Evolutionary conservation across 257 asterid species (phyloP), one percentile per base, ranked within the genome.

Genomic region (Handroanthus guayacan): DNA sequence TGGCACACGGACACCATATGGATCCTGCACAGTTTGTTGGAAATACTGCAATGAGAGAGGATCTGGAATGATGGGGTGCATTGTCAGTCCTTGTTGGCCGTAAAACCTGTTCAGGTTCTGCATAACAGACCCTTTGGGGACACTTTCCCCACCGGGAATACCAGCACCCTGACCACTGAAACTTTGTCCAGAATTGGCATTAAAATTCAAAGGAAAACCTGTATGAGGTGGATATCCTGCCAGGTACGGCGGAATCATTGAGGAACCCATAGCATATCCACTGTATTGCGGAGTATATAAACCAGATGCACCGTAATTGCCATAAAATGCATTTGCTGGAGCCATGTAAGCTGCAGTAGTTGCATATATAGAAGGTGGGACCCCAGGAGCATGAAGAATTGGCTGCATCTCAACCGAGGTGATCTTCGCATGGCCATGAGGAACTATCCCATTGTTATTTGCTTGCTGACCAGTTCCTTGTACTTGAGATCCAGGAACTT

Each of bases 11-110:
- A 84, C 86, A 79, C 81, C 71, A 62, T 88, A 86, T 9, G 89
- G 83, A 81, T 89, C 90, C 78, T 84, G 94, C 81, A 82, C 34
- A 69, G 85, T 84, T 52, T 83, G 91, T 62, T 89, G 97, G 69
- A 89, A 84, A 82, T 89, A 93, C 81, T 83, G 98, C 86, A 93
- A 67, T 55, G 91, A 84, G 75, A 83, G 82, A 82, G 92, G 91
- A 82, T 89, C 94, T 6, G 86, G 86, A 70, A 86, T 82, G 55
- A 86, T 68, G 60, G 95, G 88, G 44, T 88, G 94, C 86, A 88
- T 67, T 71, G 88, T 61, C 39, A 84, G 81, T 72, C 96, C 97
- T 54, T 82, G 89, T 75, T 89, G 89, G 77, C 93, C 86, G 71
- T 86, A 87, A 79, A 87, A 86, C 86, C 87, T 86, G 83, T 88